phyloP scores from a whole-genome alignment of 768 basidiomycete species.

The Panaeolus cyanescens region DNA sequence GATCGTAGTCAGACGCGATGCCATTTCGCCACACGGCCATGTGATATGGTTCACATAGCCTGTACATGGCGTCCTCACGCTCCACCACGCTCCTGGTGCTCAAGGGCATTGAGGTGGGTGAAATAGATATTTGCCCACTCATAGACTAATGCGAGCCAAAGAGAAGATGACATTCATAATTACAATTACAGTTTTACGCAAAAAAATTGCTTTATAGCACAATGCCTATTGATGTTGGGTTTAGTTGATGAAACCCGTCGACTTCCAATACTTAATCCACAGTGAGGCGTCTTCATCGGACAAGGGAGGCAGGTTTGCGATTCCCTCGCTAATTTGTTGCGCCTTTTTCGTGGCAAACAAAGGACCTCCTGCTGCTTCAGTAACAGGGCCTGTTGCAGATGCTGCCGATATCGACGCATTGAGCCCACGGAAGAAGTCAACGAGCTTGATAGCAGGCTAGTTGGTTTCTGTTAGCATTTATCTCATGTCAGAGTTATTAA shows the following conservation, averaged over 20 bases:
- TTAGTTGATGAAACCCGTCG: slow-evolving; percentile 19
- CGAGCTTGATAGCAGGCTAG: slow-evolving; percentile 37
- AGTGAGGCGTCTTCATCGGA: slow-evolving; percentile 21
- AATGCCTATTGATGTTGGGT: neutral
- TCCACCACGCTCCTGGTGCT: too few species aligned
- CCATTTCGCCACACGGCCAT: slow-evolving; percentile 90
- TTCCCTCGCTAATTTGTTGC: slow-evolving; percentile 31
- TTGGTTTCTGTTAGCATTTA: neutral
- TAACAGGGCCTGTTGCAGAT: neutral
- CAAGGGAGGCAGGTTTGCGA: slow-evolving; percentile 28
- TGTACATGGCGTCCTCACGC: too few species aligned
- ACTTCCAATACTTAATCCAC: slow-evolving; percentile 44
- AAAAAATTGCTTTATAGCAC: neutral
- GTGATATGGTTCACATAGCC: too few species aligned
- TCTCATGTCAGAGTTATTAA: neutral
- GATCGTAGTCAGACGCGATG: slow-evolving; percentile 90
- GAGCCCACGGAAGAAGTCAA: slow-evolving; percentile 31
- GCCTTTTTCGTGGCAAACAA: slow-evolving; percentile 29
- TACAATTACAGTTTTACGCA: too few species aligned
- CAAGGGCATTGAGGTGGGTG: too few species aligned
- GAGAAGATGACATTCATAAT: too few species aligned
- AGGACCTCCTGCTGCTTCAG: slow-evolving; percentile 23
- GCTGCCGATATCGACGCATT: neutral
- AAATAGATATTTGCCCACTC: too few species aligned
- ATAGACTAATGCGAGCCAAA: too few species aligned